Base-by-base conservation (phyloP, 208 protist genomes). In the Endotrypanum monterogeii region DNA sequence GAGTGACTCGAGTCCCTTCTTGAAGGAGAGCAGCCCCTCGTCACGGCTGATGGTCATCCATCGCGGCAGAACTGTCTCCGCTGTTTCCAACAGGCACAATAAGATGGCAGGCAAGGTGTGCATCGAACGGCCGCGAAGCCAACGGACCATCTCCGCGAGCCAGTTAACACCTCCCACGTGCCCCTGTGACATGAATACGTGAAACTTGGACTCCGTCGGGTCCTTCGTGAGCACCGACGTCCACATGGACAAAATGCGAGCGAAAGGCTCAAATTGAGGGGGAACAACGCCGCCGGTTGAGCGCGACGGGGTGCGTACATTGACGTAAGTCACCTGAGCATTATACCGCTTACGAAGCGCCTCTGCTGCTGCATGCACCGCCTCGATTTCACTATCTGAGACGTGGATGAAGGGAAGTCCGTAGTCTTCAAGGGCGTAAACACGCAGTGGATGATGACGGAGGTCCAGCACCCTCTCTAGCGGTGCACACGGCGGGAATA, bases 381-480 rank as follows among this genome's bases (percentile, higher is more conserved):
- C 87, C 20, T 87, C 84, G 12, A 88, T 84, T 76, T 94, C 70
- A 18, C 79, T 82, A 61, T 68, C 32, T n/a, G 81, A 84, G 3
- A 90, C 85, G 28, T 72, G 57, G n/a, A 94, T 85, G 32, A 81
- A 71, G 12, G 74, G 81, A n/a, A 92, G 60, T 46, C 88, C 88
- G 67, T 83, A 94, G 75, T 96, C 92, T 80, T 94, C 88, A 28
- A 96, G 71, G n/a, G 89, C 89, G 78, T 83, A 96, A 32, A 96
- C 83, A 44, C 86, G 88, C 51, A 96, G 81, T 11, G 67, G 76
- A n/a, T 79, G 71, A 32, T 48, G 60, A 39, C 32, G 11, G 58
- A 91, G 65, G 71, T 87, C 69, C 3, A 87, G 65, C 72, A 88
- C 71, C 63, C 91, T 74, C 54, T 82, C 61, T 3, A 96, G 82